A percentile compares a stretch with the other conserved stretches of the same genome.
Evolutionary conservation across 768 basidiomycete genomes (phyloP).

Genomic region (Russula ochroleuca): DNA sequence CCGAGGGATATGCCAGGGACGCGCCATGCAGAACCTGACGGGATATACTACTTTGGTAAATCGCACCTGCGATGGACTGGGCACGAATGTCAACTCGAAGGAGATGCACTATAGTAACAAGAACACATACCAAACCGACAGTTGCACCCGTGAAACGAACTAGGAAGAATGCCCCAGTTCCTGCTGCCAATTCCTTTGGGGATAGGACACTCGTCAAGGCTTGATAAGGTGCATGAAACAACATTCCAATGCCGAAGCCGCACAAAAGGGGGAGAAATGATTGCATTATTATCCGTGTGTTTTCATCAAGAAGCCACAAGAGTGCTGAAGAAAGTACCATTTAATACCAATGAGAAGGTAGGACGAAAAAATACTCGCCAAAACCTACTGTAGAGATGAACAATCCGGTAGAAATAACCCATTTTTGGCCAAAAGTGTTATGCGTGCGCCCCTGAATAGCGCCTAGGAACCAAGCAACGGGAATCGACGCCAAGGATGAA

Average conservation of each 20-base stretch:
- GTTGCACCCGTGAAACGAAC: conserved; percentile 86
- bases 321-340: conserved; percentile 46
- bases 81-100: conserved; percentile 15
- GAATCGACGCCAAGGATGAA: conserved; percentile 79
- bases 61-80: conserved; percentile 72
- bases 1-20: neutral
- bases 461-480: conserved; percentile 78
- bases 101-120: neutral
- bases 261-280: conserved; percentile 61
- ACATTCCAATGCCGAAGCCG: conserved; percentile 75
- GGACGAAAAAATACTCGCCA: conserved; percentile 42
- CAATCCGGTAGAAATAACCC: conserved; percentile 59
- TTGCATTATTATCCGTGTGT: conserved; percentile 45
- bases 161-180: conserved; percentile 84
- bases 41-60: conserved; percentile 41
- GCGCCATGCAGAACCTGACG: conserved; percentile 4
- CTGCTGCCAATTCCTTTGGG: conserved; percentile 64
- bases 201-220: conserved; percentile 65
- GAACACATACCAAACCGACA: conserved; percentile 60
- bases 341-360: neutral
- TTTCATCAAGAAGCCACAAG: conserved; percentile 56
- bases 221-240: conserved; percentile 84
- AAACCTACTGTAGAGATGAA: conserved; percentile 66
- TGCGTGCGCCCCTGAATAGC: conserved; percentile 54
- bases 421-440: conserved; percentile 62